Evolutionary conservation across 345 rosid genomes (phyloP).

Genomic region (Bruguiera gymnorhiza): DNA sequence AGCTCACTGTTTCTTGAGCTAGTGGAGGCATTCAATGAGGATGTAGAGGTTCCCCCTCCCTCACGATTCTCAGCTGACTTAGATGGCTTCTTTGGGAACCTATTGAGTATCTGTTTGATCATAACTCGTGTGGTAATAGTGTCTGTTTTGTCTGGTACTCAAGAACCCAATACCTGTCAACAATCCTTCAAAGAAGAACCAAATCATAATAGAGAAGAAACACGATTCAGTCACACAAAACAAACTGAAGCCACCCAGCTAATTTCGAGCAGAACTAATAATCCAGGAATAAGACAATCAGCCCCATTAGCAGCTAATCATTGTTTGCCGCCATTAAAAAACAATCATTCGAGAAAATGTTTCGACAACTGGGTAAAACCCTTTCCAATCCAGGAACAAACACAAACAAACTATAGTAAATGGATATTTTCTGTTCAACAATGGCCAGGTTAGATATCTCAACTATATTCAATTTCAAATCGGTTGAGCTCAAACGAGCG

Average conservation of each 20-base stretch:
- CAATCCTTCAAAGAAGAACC: constrained; percentile 7
- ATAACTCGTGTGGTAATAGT: constrained; percentile 27
- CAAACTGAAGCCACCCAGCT: background rate
- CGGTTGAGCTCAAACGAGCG: no score
- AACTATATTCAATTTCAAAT: background rate
- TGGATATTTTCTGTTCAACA: no score
- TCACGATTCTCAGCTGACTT: constrained; percentile 51
- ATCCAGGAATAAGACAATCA: constrained; percentile 13
- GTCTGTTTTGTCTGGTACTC: constrained; percentile 12
- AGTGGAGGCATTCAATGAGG: constrained; percentile 36
- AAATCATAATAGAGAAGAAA: no score
- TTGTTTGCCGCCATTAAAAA: background rate
- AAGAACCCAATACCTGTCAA: constrained; percentile 5
- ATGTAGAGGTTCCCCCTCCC: constrained; percentile 43
- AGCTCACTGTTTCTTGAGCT: constrained; percentile 40
- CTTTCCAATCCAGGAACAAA: no score
- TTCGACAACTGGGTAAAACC: no score
- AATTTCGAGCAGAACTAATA: constrained; percentile 6
- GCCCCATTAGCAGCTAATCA: background rate
- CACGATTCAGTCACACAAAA: background rate
- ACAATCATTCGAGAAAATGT: no score
- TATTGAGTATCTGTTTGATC: constrained; percentile 58
- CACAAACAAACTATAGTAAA: no score
- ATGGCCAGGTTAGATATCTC: constrained; percentile 1
- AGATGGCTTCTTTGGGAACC: constrained; percentile 58